Base-by-base conservation (phyloP, 2,329 filamentous ascomycete genomes). In the Xylariales sp. region DNA sequence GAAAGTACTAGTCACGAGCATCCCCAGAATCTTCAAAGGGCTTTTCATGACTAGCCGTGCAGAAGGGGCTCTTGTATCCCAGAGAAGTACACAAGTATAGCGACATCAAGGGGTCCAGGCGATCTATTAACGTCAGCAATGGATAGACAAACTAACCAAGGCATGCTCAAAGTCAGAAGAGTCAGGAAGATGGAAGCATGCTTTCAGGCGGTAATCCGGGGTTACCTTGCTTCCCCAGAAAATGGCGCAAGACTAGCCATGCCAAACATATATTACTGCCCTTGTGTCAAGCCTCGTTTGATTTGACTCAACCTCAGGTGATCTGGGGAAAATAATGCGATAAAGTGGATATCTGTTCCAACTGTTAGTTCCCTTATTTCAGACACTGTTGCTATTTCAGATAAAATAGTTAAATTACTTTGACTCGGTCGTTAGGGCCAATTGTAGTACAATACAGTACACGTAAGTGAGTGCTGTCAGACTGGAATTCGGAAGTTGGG, bases 1-100 rank as follows among this genome's bases (percentile, higher is more conserved):
- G 15, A 18, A 11, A 19, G 15, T 18, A 27, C n/a, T 31, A 39
- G 36, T 39, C 36, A 31, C 24, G 36, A 39, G 36, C 15, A 24
- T 20, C 16, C 36, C 36, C 27, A 14, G 18, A 18, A 22, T 27
- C 24, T 27, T 39, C 36, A 39, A 15, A 24, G 33, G 18, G 10
- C 10, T 10, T 27, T n/a, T 8, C n/a, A n/a, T 8, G 7, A 8
- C n/a, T 27, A 27, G 24, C 7, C 24, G 24, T n/a, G 24, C 8
- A 27, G 24, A 27, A 27, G 8, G 8, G 7, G 24, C n/a, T n/a
- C 24, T 27, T 27, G 24, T n/a, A 27, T 8, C n/a, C 8, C n/a
- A 27, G 7, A 27, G 24, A 27, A n/a, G n/a, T n/a, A 27, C 7
- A 27, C 8, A n/a, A 27, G 7, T 8, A n/a, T n/a, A n/a, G 8